These are phyloP conservation scores for Leccinum truebloodii DNA, from an alignment of 768 basidiomycete genomes.

Conservation along the genomic window DNA sequence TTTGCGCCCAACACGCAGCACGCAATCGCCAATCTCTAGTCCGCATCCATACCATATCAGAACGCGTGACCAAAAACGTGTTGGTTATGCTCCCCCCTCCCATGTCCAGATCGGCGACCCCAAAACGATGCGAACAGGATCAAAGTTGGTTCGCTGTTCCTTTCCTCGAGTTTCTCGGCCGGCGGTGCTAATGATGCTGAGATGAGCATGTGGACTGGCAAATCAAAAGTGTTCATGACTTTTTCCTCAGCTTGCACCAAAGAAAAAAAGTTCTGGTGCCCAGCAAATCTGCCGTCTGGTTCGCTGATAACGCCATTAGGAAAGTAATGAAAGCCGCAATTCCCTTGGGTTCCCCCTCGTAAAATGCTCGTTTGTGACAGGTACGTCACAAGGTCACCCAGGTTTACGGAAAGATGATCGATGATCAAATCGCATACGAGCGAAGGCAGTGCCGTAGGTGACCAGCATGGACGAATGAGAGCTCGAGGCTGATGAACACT, in stretches of 20 bases:
- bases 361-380: slow-evolving; percentile 14
- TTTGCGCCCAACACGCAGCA: slow-evolving; percentile 13
- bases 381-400: slow-evolving; percentile 13
- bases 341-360: slow-evolving; percentile 10
- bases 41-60: background rate
- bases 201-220: slow-evolving; percentile 10
- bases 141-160: slow-evolving; percentile 2
- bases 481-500: background rate
- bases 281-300: slow-evolving; percentile 14
- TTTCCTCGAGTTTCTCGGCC: background rate
- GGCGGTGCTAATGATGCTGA: background rate
- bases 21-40: slow-evolving; percentile 4
- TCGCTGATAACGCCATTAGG: slow-evolving; percentile 23
- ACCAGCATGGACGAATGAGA: background rate
- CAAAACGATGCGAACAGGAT: background rate
- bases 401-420: slow-evolving; percentile 19
- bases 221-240: slow-evolving; percentile 4
- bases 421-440: slow-evolving; percentile 8
- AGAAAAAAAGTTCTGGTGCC: slow-evolving; percentile 3
- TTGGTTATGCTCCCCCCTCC: background rate
- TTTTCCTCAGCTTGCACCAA: background rate
- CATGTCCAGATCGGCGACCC: slow-evolving; percentile 9
- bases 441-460: slow-evolving; percentile 20
- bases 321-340: slow-evolving; percentile 15
- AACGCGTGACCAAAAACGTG: slow-evolving; percentile 21